Conservation (phyloP, 495 filamentous ascomycete species). For the Penicillium silybi region DNA sequence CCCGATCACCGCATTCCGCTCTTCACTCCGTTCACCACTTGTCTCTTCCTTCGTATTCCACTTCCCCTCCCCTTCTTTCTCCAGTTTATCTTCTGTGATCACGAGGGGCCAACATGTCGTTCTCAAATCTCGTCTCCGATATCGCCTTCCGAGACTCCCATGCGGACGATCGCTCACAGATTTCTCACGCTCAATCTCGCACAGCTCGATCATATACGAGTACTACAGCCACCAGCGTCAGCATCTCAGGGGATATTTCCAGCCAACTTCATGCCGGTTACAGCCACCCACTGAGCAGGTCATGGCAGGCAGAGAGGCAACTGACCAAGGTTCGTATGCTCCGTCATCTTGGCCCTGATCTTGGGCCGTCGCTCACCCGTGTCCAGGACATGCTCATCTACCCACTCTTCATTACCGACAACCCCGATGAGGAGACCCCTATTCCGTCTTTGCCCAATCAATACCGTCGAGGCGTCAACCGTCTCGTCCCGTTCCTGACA, state of each 20-base stretch:
- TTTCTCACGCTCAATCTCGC: constrained; percentile 66
- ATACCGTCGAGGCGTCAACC: constrained; percentile 81
- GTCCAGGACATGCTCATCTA: constrained; percentile 89
- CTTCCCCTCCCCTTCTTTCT: not conserved
- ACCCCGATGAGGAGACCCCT: constrained; percentile 83
- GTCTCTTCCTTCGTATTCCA: not conserved
- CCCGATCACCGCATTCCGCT: not conserved
- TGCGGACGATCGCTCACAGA: constrained; percentile 58
- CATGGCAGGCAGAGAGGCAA: constrained; percentile 96
- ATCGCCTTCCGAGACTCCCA: constrained; percentile 65
- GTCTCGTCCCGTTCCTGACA: constrained; percentile 74
- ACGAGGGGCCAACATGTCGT: constrained; percentile 73
- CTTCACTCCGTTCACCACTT: not conserved
- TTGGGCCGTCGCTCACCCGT: not conserved
- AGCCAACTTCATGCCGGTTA: constrained; percentile 96
- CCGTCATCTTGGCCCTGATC: not conserved
- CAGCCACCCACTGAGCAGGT: constrained; percentile 80
- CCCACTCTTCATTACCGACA: constrained; percentile 93
- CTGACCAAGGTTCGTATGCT: constrained; percentile 76
- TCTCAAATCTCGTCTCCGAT: constrained; percentile 86
- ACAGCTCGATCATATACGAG: constrained; percentile 77
- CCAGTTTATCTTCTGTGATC: not conserved
- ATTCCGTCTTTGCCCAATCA: constrained; percentile 90
- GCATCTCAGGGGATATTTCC: constrained; percentile 86
- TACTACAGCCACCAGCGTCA: constrained; percentile 89